A percentile compares a stretch with the other conserved stretches of the same genome.
phyloP scores from a whole-genome alignment of 1,139 yeast species.

The Arxiozyma bovina region DNA sequence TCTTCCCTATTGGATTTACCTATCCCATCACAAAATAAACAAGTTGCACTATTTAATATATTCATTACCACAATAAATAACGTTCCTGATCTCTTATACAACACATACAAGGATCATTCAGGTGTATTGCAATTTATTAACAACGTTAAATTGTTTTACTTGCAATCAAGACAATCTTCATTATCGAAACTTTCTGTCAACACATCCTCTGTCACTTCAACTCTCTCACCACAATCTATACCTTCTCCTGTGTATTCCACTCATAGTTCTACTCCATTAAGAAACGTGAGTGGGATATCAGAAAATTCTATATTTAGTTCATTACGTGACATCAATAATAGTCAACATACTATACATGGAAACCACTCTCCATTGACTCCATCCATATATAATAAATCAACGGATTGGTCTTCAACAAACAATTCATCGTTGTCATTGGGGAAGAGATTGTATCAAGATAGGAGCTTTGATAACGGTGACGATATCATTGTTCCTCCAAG shows the following conservation, averaged over 20 bases:
- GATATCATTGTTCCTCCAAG: conserved; percentile 19
- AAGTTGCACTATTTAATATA: conserved; percentile 21
- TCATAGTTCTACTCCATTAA: conserved; percentile 27
- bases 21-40: conserved; percentile 19
- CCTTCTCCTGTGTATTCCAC: conserved; percentile 16
- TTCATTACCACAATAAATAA: conserved; percentile 23
- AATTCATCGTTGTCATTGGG: conserved; percentile 14
- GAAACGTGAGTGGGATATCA: conserved; percentile 22
- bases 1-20: conserved; percentile 29
- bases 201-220: conserved; percentile 13
- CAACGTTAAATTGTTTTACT: conserved; percentile 12
- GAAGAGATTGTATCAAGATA: conserved; percentile 3
- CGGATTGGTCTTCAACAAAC: conserved; percentile 14
- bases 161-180: conserved; percentile 13
- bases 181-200: conserved; percentile 10
- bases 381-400: conserved; percentile 18
- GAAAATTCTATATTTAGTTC: conserved; percentile 25
- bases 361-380: conserved; percentile 23
- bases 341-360: not conserved
- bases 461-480: conserved; percentile 9
- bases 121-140: conserved; percentile 24
- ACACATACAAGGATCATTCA: conserved; percentile 22
- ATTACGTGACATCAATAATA: conserved; percentile 13
- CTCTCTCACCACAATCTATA: conserved; percentile 14
- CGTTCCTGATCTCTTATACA: conserved; percentile 23